Evolutionary conservation across 352 stramenopile genomes (phyloP).

Genomic region (Thraustochytrium striatum): DNA sequence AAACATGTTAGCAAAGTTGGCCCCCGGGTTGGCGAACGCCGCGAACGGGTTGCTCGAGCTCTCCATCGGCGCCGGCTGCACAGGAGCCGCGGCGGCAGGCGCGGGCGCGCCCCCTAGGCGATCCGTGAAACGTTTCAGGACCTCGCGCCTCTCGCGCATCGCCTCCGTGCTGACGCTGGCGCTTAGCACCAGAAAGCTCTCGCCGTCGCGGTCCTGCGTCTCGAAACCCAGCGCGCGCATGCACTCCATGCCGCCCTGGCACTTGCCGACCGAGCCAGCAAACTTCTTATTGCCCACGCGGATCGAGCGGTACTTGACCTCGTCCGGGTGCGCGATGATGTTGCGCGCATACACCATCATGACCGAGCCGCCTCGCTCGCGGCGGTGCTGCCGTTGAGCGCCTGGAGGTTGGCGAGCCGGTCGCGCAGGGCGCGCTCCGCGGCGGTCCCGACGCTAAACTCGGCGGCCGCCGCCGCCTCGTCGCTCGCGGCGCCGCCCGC

Average conservation of each 20-base stretch:
- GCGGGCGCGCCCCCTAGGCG: neutral
- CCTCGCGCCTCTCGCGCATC: neutral
- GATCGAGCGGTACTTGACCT: conserved; percentile 41
- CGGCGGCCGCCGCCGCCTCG: neutral
- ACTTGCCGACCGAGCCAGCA: neutral
- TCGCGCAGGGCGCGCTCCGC: neutral
- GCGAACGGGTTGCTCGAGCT: conserved; percentile 11
- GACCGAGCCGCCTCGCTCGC: conserved; percentile 22
- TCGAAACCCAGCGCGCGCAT: conserved; percentile 37
- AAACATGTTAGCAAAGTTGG: conserved; percentile 43
- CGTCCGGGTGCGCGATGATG: conserved; percentile 25
- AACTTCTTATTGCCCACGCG: conserved; percentile 33
- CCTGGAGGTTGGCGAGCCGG: neutral
- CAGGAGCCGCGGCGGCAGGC: neutral
- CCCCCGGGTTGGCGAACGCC: neutral
- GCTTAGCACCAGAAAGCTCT: conserved; percentile 10
- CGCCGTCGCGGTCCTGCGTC: conserved; percentile 8
- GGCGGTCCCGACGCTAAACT: neutral
- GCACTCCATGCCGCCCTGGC: conserved; percentile 25
- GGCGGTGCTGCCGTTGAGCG: neutral
- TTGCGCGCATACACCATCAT: conserved; percentile 39
- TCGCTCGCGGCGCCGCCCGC: neutral
- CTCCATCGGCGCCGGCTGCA: neutral
- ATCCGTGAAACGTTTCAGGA: neutral
- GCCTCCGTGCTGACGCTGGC: neutral